Evolutionary conservation across 2,329 filamentous ascomycete species (phyloP).

Genomic region (Diaporthe batatas): DNA sequence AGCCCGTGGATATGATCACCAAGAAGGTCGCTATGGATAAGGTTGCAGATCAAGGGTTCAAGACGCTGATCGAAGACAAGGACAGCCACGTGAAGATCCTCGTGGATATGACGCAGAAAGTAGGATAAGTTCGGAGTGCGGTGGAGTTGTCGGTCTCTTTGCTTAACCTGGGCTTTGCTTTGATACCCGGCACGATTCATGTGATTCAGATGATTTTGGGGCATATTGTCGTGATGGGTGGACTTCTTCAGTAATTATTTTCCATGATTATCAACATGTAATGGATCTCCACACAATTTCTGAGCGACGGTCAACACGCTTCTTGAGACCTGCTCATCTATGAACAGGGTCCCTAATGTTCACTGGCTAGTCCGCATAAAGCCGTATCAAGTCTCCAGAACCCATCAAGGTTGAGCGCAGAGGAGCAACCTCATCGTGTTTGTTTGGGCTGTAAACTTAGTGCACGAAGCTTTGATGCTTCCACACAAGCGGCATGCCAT

Average conservation of each 20-base stretch:
- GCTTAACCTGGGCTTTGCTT: conserved; percentile 22
- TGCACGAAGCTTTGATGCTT: neutral
- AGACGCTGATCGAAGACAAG: conserved; percentile 65
- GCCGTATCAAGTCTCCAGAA: neutral
- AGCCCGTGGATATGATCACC: conserved; percentile 67
- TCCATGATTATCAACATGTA: neutral
- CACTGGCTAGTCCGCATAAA: neutral
- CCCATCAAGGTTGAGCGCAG: neutral
- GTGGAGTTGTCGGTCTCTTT: conserved; percentile 17
- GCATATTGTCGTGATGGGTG: conserved; percentile 10
- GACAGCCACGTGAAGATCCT: conserved; percentile 70
- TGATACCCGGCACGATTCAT: conserved; percentile 35
- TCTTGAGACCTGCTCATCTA: neutral
- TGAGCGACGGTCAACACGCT: neutral
- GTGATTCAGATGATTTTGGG: neutral
- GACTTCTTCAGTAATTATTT: neutral
- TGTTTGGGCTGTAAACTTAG: neutral
- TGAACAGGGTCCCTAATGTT: neutral
- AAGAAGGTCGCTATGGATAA: conserved; percentile 63
- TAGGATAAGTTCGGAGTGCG: conserved; percentile 5
- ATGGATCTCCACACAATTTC: neutral
- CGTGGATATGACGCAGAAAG: conserved; percentile 51
- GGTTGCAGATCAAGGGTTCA: conserved; percentile 64
- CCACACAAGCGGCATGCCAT: too few relatives aligned
- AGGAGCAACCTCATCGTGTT: neutral